Percentiles rank a stretch among this genome's conserved stretches.
Evolutionary conservation across 2,329 filamentous ascomycete species (phyloP).

Genomic region (Diaporthe ilicicola): DNA sequence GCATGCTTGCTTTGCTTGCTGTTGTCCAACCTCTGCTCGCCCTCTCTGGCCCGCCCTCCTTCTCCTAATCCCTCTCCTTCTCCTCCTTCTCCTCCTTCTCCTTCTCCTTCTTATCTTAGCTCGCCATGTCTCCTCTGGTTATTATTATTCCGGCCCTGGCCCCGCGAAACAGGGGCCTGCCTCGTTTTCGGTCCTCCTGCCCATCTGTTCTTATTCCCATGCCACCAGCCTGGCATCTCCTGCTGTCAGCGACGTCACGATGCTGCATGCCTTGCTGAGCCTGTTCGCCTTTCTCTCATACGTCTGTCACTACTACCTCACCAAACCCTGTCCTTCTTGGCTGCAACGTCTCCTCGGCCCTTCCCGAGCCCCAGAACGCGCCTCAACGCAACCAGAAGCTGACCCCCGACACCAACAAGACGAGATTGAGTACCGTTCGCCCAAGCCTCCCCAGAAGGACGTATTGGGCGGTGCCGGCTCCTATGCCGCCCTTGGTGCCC

Average conservation of each 20-base stretch:
- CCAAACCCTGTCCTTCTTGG: not conserved
- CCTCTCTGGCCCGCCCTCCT: not conserved
- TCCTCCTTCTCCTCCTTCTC: not conserved
- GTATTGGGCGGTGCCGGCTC: conserved; percentile 90
- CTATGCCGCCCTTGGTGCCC: conserved; percentile 87
- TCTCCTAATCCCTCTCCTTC: not conserved
- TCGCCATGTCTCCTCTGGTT: not conserved
- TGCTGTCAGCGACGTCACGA: not conserved
- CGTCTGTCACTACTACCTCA: conserved; percentile 25
- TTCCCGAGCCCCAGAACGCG: not conserved
- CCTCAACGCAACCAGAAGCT: conserved; percentile 23
- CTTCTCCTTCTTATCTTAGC: not conserved
- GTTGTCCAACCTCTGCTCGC: not conserved
- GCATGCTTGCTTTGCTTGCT: conserved; percentile 4
- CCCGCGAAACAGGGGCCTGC: not conserved
- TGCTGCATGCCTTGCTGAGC: conserved; percentile 23
- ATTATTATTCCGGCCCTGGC: not conserved
- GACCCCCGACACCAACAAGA: conserved; percentile 57
- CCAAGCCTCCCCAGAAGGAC: conserved; percentile 73
- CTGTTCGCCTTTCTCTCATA: conserved; percentile 10
- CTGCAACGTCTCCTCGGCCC: not conserved
- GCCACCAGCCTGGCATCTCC: not conserved
- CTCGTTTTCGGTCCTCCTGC: not conserved
- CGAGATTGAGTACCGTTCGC: conserved; percentile 86
- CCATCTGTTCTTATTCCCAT: too few relatives aligned